These are phyloP conservation scores for Lepiota venenata DNA, from an alignment of 768 basidiomycete species.

Conservation along the genomic window DNA sequence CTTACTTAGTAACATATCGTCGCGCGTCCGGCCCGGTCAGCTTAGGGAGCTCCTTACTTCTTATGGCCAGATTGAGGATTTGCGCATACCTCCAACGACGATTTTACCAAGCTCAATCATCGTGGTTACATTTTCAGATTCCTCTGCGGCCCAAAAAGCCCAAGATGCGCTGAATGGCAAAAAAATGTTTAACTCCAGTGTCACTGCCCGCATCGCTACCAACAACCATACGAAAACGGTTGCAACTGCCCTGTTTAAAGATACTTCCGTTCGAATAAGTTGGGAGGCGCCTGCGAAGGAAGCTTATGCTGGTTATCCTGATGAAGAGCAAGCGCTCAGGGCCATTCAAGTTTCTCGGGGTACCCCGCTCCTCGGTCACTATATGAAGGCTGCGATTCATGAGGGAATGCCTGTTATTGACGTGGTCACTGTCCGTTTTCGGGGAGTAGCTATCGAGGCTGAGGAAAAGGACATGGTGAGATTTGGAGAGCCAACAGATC, in stretches of 20 bases:
- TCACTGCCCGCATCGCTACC: conserved; percentile 46
- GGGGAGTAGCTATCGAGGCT: conserved; percentile 45
- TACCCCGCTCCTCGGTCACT: conserved; percentile 31
- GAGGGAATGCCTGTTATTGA: conserved; percentile 57
- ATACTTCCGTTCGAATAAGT: conserved; percentile 52
- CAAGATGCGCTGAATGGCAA: conserved; percentile 46
- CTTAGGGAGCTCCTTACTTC: conserved; percentile 36
- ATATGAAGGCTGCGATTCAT: conserved; percentile 48
- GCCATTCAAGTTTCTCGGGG: conserved; percentile 44
- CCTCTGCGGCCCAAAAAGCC: conserved; percentile 52
- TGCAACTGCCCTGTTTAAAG: conserved; percentile 39
- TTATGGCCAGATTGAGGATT: conserved; percentile 44
- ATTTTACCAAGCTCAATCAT: conserved; percentile 23
- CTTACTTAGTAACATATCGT: conserved; percentile 48
- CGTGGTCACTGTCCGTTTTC: conserved; percentile 57
- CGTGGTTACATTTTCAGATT: conserved; percentile 44
- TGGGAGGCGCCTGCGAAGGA: conserved; percentile 57
- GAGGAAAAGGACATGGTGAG: conserved; percentile 37
- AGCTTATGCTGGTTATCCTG: conserved; percentile 64
- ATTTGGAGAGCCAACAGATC: conserved; percentile 44
- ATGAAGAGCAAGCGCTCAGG: conserved; percentile 40
- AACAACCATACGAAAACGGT: conserved; percentile 27
- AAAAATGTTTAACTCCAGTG: conserved; percentile 29
- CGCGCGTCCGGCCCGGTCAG: conserved; percentile 24
- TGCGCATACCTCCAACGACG: conserved; percentile 25